Evolutionary conservation across 768 basidiomycete genomes (phyloP).

Genomic region (Rhizopogon salebrosus): DNA sequence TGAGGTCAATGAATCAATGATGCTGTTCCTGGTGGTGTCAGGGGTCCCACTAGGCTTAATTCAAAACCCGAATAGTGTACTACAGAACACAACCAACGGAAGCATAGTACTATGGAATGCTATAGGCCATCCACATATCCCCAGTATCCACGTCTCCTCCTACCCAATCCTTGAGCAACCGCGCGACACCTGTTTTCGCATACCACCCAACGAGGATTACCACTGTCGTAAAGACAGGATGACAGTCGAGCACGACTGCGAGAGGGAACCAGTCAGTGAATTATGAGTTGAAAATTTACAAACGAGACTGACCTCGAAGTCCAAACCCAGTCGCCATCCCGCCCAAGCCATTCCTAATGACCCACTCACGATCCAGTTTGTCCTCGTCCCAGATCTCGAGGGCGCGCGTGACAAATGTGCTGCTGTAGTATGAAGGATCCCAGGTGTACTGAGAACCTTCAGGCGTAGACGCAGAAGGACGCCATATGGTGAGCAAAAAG

Average conservation of each 20-base stretch:
- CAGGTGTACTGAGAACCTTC: constrained; percentile 15
- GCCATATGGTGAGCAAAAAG: constrained; percentile 80
- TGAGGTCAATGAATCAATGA: neutral
- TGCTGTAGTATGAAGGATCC: constrained; percentile 23
- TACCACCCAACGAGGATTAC: constrained; percentile 73
- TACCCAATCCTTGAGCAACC: constrained; percentile 62
- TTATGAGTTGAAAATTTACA: neutral
- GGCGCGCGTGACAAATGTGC: constrained; percentile 32
- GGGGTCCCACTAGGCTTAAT: constrained; percentile 12
- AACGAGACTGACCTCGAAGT: constrained; percentile 51
- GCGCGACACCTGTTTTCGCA: constrained; percentile 59
- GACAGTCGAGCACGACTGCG: constrained; percentile 72
- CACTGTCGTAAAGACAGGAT: constrained; percentile 68
- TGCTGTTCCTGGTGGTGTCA: constrained; percentile 14
- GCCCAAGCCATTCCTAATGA: constrained; percentile 76
- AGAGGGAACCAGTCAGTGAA: neutral
- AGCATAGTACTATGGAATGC: constrained; percentile 49
- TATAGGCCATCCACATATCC: constrained; percentile 79
- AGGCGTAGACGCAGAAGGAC: constrained; percentile 33
- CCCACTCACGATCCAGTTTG: constrained; percentile 76
- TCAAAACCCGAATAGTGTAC: neutral
- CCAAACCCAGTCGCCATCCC: constrained; percentile 88
- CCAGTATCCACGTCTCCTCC: constrained; percentile 50
- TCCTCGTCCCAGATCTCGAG: constrained; percentile 66
- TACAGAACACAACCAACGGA: neutral